Base-by-base conservation (phyloP, 139 green algal species). In the Coelastrella sp. region DNA sequence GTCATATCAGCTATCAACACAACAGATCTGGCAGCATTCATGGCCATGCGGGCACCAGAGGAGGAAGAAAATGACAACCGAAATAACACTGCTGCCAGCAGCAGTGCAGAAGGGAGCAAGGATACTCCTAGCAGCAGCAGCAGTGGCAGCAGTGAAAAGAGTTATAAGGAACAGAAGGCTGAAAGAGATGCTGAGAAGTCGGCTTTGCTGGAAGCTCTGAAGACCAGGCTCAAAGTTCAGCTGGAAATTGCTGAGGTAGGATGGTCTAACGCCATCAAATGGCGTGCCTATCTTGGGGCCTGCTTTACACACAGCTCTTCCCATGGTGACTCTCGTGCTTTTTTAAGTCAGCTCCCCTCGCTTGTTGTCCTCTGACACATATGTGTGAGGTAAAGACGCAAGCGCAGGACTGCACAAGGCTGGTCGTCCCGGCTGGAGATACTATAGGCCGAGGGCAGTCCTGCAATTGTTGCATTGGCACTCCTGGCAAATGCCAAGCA, bases 121-220 rank as follows among this genome's bases (percentile, higher is more conserved):
- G 61, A 71, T 71, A 59, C 57, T 61, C 17, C 64, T 11, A n/a
- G 16, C 74, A 65, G 83, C 83, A 80, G 68, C 68, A 73, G 3
- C 59, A 8, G 47, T 61, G 56, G 71, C 73, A 20, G n/a, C 11
- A 78, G 47, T 64, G 20, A 86, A 92, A 80, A 92, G 80, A 58
- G 68, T 73, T 91, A 94, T 14, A 87, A 91, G 73, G 5, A 57
- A 7, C 17, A 83, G 23, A 94, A 93, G 90, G 92, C 88, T 66
- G 92, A 95, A 4, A 94, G 93, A 89, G 95, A 97, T 11, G 92
- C 95, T 73, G 71, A 89, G 8, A 96, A 96, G 87, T 64, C 88
- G 0, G 97, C 95, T 3, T 84, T 98, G 65, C 61, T 96, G 7
- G 95, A 97, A 16, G 96, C 95, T 0, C 93, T 98, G 64, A 57